phyloP scores from a whole-genome alignment of 2,329 filamentous ascomycete genomes.

The Colletotrichum agaves region DNA sequence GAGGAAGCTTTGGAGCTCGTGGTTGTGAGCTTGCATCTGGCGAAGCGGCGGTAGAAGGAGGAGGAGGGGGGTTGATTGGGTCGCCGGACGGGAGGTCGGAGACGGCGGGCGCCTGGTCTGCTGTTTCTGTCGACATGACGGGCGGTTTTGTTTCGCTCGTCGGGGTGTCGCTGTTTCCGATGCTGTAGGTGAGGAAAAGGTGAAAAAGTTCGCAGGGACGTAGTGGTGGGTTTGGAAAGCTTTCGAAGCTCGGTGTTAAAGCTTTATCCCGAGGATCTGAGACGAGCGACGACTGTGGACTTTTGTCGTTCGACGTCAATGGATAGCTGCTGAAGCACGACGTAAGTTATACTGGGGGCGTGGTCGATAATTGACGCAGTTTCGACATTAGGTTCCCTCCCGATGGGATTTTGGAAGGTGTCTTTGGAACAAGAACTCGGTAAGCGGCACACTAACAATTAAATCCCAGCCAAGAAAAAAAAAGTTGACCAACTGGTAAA shows the following conservation, averaged over 20 bases:
- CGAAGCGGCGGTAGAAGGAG: constrained; percentile 23
- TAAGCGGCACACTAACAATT: background rate
- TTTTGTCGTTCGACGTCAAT: constrained; percentile 27
- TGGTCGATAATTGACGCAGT: constrained; percentile 8
- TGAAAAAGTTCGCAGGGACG: background rate
- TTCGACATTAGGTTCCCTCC: background rate
- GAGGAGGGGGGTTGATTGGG: constrained; percentile 45
- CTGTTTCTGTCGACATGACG: constrained; percentile 36
- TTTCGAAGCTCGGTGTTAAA: constrained; percentile 33
- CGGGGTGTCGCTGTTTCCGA: background rate
- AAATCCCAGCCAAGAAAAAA: background rate
- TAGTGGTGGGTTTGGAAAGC: constrained; percentile 10
- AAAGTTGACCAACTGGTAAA: constrained; percentile 5
- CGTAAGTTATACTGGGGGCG: background rate
- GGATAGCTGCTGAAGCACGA: constrained; percentile 7
- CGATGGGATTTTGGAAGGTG: background rate
- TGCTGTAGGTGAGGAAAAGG: background rate
- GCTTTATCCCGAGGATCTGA: constrained; percentile 35
- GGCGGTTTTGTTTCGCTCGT: background rate
- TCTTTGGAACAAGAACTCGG: background rate
- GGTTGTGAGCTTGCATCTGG: constrained; percentile 21
- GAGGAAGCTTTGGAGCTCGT: constrained; percentile 40
- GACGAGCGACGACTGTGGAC: constrained; percentile 7
- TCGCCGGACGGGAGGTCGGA: constrained; percentile 51
- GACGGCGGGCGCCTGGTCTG: constrained; percentile 40